Conservation (phyloP, 2,329 filamentous ascomycete species). For the Nigrospora oryzae region DNA sequence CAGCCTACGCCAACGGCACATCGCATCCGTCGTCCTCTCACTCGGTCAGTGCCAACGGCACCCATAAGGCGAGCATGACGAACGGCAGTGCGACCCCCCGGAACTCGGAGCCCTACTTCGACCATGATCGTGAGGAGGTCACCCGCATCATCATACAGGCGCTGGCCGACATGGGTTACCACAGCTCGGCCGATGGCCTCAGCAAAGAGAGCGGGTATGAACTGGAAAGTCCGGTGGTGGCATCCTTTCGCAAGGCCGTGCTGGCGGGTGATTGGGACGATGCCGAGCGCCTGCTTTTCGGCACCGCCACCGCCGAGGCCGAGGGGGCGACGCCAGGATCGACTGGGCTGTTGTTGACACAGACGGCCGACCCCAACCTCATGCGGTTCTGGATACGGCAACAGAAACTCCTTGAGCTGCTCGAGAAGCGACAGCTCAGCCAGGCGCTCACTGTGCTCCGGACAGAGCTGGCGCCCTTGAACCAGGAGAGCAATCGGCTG, state of each 20-base stretch:
- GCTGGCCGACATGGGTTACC: conserved; percentile 80
- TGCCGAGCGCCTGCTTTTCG: conserved; percentile 75
- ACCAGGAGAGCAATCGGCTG: conserved; percentile 67
- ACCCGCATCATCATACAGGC: conserved; percentile 89
- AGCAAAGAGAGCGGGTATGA: conserved; percentile 78
- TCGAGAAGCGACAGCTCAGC: conserved; percentile 67
- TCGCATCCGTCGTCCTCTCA: conserved; percentile 31
- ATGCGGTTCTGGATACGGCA: conserved; percentile 87
- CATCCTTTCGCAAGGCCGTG: conserved; percentile 76
- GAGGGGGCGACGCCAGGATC: conserved; percentile 20
- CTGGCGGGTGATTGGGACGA: conserved; percentile 73
- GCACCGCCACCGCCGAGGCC: conserved; percentile 27
- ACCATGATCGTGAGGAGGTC: conserved; percentile 87
- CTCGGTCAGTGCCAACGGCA: conserved; percentile 35
- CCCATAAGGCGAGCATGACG: conserved; percentile 32
- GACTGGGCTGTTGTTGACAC: conserved; percentile 64
- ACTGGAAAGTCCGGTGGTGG: conserved; percentile 77
- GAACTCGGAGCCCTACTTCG: conserved; percentile 50
- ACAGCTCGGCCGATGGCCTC: conserved; percentile 64
- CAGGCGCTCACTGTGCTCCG: conserved; percentile 76
- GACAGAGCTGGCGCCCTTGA: conserved; percentile 77
- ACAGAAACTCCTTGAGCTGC: conserved; percentile 88
- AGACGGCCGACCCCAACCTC: conserved; percentile 64
- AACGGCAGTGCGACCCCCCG: conserved; percentile 44
- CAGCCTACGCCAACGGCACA: conserved; percentile 49